Conservation (phyloP, 139 green algal species). For the Micromonas commoda region DNA sequence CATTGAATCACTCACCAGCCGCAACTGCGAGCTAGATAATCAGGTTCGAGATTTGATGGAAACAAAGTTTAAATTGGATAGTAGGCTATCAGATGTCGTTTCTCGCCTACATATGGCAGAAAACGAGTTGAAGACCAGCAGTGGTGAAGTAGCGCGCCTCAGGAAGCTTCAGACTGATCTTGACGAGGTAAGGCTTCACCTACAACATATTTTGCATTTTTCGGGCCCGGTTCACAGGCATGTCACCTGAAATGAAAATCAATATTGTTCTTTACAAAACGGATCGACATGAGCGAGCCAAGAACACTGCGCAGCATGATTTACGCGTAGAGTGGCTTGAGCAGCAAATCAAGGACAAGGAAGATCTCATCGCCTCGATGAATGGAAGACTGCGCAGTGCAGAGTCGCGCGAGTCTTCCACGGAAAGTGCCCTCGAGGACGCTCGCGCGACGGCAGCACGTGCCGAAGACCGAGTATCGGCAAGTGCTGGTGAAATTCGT, state of each 20-base stretch:
- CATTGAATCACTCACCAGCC: neutral
- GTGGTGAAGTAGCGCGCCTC: slow-evolving; percentile 51
- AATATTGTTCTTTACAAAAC: neutral
- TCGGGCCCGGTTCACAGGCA: no score
- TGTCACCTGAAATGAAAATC: no score
- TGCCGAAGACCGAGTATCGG: slow-evolving; percentile 25
- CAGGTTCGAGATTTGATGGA: neutral
- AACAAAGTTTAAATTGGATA: slow-evolving; percentile 68
- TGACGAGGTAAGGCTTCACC: neutral
- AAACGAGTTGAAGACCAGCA: slow-evolving; percentile 45
- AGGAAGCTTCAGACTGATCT: slow-evolving; percentile 13
- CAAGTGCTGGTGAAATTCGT: slow-evolving; percentile 51
- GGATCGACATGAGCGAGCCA: slow-evolving; percentile 32
- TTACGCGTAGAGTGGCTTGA: slow-evolving; percentile 43
- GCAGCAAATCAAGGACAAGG: slow-evolving; percentile 57
- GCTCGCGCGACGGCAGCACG: neutral
- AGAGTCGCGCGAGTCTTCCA: neutral
- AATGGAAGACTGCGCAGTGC: slow-evolving; percentile 1
- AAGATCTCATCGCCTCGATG: slow-evolving; percentile 1
- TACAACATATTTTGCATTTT: no score
- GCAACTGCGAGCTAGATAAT: neutral
- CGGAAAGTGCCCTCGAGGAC: slow-evolving; percentile 21
- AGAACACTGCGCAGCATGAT: slow-evolving; percentile 39
- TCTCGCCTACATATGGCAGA: slow-evolving; percentile 57
- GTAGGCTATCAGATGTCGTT: slow-evolving; percentile 62